phyloP scores from a whole-genome alignment of 306 rosid species.

The Pterocarpus santalinus region DNA sequence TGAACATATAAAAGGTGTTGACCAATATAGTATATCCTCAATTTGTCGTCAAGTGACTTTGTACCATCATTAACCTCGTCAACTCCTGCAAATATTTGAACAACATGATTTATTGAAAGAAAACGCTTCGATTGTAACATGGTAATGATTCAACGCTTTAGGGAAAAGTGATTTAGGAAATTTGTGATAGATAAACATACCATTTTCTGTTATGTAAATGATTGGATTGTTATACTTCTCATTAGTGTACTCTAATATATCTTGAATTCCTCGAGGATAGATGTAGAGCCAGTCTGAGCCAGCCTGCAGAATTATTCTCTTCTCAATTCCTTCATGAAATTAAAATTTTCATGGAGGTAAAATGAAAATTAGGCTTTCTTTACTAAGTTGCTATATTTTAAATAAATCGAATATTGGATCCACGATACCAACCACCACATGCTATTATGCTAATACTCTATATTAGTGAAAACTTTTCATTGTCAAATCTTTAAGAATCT shows the following conservation, averaged over 20 bases:
- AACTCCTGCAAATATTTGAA: constrained; percentile 44
- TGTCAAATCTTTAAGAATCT: no score
- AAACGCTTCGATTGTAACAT: not conserved
- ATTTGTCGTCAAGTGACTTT: constrained; percentile 39
- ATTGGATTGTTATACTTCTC: constrained; percentile 48
- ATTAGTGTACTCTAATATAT: constrained; percentile 45
- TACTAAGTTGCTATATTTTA: no score
- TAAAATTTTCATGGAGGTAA: no score
- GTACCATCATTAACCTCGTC: constrained; percentile 48
- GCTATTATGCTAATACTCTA: no score
- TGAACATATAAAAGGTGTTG: constrained; percentile 37
- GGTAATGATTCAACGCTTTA: not conserved
- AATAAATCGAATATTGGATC: no score
- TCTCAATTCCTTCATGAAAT: constrained; percentile 1
- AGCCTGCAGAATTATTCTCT: constrained; percentile 25
- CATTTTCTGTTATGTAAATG: constrained; percentile 62
- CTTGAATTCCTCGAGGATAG: constrained; percentile 54
- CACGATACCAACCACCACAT: no score
- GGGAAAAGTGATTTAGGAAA: not conserved
- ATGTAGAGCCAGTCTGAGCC: constrained; percentile 43
- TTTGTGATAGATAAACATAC: constrained; percentile 31
- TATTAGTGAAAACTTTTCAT: no score
- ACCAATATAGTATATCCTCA: constrained; percentile 42
- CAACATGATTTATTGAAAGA: not conserved
- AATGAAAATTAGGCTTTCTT: no score